Evolutionary conservation across 306 rosid genomes (phyloP).

Genomic region (Oemleria cerasiformis): DNA sequence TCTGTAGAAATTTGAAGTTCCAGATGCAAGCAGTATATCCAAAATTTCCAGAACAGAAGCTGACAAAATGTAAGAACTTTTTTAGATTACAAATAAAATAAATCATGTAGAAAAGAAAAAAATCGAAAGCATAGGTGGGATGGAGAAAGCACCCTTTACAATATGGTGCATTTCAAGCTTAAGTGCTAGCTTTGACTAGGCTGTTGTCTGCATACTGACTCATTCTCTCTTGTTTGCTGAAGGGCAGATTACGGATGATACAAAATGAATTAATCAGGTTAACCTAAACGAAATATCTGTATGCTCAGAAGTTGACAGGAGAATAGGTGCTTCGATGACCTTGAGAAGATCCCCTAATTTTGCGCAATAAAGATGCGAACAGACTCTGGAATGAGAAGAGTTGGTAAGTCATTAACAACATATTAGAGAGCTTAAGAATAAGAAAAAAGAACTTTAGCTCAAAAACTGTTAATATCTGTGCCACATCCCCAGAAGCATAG

Average conservation of each 20-base stretch:
- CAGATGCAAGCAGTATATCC: neutral
- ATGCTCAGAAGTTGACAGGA: constrained; percentile 69
- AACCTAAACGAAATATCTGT: constrained; percentile 25
- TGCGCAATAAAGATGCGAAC: constrained; percentile 55
- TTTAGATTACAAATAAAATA: neutral
- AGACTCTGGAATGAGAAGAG: constrained; percentile 47
- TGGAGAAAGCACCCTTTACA: constrained; percentile 12
- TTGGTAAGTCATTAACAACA: neutral
- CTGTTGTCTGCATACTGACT: constrained; percentile 22
- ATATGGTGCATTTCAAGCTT: constrained; percentile 23
- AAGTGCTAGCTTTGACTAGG: constrained; percentile 18
- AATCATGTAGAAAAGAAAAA: neutral
- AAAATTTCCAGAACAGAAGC: constrained; percentile 12
- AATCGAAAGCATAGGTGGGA: neutral
- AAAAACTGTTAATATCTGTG: neutral
- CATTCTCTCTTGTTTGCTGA: constrained; percentile 28
- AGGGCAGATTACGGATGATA: constrained; percentile 27
- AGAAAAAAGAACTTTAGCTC: neutral
- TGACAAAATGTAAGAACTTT: neutral
- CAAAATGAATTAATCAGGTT: constrained; percentile 28
- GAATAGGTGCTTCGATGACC: constrained; percentile 75
- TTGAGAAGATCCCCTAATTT: constrained; percentile 65
- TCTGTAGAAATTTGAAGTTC: neutral
- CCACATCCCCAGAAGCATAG: neutral
- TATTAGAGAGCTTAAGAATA: neutral